phyloP scores from a whole-genome alignment of 345 rosid species.

The Syzygium grande region DNA sequence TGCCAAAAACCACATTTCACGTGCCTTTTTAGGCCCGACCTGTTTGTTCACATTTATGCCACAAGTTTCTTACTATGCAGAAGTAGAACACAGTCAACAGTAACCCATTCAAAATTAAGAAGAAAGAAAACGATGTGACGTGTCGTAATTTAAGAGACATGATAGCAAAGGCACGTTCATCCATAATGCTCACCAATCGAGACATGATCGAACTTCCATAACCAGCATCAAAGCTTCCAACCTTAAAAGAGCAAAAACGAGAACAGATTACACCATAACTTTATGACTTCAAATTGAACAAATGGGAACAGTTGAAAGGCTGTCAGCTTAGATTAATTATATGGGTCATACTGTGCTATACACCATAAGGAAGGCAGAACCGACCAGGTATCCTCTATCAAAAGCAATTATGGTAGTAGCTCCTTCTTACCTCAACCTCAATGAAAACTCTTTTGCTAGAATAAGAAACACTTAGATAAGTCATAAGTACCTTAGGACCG shows the following conservation, averaged over 20 bases:
- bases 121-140: not conserved
- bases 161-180: not conserved
- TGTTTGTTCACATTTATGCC: constrained; percentile 5
- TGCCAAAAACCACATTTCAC: constrained; percentile 92
- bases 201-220: constrained; percentile 97
- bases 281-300: not conserved
- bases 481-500: constrained; percentile 73
- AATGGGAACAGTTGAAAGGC: not conserved
- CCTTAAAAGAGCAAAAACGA: constrained; percentile 28
- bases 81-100: not conserved
- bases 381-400: not conserved
- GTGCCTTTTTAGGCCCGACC: constrained; percentile 93
- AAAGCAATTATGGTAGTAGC: not conserved
- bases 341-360: not conserved
- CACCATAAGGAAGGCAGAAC: not conserved
- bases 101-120: not conserved
- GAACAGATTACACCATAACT: not conserved
- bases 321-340: not conserved
- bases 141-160: not conserved
- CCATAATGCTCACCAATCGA: constrained; percentile 54
- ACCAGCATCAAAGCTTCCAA: constrained; percentile 98
- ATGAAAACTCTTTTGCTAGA: not conserved
- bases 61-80: not conserved
- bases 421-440: not conserved
- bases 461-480: not conserved